phyloP scores from a whole-genome alignment of 78 protist genomes.

The Dictyostelium citrinum region DNA sequence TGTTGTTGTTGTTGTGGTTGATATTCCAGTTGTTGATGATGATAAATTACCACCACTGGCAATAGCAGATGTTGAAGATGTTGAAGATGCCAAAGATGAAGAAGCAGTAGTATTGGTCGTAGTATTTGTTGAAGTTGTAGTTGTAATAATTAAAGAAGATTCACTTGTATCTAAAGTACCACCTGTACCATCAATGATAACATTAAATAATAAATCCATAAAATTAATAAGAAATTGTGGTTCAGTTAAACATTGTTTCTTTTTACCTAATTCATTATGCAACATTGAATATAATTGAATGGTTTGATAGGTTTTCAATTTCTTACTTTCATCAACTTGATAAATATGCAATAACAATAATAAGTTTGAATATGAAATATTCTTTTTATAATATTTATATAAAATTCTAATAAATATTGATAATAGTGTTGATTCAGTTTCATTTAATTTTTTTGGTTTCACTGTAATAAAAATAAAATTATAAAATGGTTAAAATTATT shows the following conservation, averaged over 20 bases:
- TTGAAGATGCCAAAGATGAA: not conserved
- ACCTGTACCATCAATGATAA: not conserved
- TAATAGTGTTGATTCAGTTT: constrained; percentile 35
- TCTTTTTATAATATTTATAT: constrained; percentile 27
- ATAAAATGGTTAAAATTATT: not conserved
- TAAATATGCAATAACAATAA: constrained; percentile 5
- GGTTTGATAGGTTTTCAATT: not conserved
- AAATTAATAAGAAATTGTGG: not conserved
- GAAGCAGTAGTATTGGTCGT: not conserved
- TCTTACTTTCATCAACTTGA: not conserved
- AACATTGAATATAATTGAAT: not conserved
- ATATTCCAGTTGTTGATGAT: not conserved
- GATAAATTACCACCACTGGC: not conserved
- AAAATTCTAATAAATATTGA: constrained; percentile 17
- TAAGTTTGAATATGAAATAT: not conserved
- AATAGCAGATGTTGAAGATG: not conserved
- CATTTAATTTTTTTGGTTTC: not conserved
- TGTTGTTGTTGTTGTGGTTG: not conserved
- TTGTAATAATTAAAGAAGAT: not conserved
- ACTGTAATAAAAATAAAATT: not conserved
- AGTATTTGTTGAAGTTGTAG: not conserved
- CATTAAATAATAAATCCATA: not conserved
- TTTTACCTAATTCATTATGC: constrained; percentile 22
- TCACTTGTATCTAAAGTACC: not conserved
- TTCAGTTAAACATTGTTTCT: not conserved